Conservation (phyloP, 768 basidiomycete species). For the Boletales sp. region DNA sequence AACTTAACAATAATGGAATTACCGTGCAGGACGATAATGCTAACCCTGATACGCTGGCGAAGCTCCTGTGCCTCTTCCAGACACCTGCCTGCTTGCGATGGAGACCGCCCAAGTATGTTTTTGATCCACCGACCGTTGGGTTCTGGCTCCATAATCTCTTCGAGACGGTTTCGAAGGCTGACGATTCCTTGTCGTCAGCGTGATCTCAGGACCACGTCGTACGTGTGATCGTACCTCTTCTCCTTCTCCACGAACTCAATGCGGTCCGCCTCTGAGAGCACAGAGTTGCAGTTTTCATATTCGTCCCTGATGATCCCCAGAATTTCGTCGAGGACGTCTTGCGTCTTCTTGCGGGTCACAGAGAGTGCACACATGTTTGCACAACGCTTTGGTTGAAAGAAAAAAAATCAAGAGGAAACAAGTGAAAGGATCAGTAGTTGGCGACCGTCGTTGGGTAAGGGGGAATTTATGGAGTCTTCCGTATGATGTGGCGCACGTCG, state of each 20-base stretch:
- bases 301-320: background rate
- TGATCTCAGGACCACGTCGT: background rate
- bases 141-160: background rate
- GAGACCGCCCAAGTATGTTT: background rate
- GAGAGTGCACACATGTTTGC: conserved; percentile 7
- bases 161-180: conserved; percentile 4
- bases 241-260: conserved; percentile 1
- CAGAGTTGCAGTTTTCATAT: background rate
- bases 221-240: background rate
- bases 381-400: background rate
- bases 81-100: background rate
- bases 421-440: too few relatives aligned
- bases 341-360: background rate
- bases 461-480: conserved; percentile 13
- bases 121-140: background rate
- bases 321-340: background rate
- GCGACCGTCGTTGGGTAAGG: too few relatives aligned
- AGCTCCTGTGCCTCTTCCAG: conserved; percentile 4
- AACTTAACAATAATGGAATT: background rate
- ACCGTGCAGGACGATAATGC: background rate
- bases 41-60: conserved; percentile 2
- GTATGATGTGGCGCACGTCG: background rate
- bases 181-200: background rate
- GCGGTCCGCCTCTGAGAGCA: conserved; percentile 6
- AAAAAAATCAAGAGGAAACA: background rate